Conservation (phyloP, 345 rosid species). For the Moricandia arvensis region DNA sequence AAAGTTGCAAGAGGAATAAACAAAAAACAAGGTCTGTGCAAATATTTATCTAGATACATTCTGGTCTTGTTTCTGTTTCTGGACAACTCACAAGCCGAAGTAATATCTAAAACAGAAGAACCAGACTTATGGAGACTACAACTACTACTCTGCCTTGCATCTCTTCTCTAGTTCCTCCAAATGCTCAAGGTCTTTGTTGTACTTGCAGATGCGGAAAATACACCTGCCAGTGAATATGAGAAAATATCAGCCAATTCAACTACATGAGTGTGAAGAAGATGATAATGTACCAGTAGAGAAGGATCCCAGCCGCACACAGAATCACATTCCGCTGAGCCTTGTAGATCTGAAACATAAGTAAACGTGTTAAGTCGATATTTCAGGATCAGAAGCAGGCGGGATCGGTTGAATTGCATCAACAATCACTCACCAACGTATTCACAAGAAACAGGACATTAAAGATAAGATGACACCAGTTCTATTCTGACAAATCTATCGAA, state of each 20-base stretch:
- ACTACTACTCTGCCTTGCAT: conserved; percentile 62
- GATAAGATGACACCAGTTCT: not conserved
- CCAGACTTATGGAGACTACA: conserved; percentile 22
- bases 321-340: conserved; percentile 87
- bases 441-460: not conserved
- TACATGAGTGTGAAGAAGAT: not conserved
- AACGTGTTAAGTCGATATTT: too few species aligned
- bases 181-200: conserved; percentile 61
- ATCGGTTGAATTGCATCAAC: conserved; percentile 2
- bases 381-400: not conserved
- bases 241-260: conserved; percentile 1
- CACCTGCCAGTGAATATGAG: conserved; percentile 54
- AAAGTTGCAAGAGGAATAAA: conserved; percentile 2
- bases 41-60: conserved; percentile 5
- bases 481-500: not conserved
- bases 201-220: conserved; percentile 74
- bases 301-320: conserved; percentile 32
- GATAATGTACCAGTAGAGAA: not conserved
- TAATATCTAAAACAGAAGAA: conserved; percentile 7
- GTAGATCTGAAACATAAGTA: conserved; percentile 54
- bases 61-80: conserved; percentile 12
- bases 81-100: conserved; percentile 29
- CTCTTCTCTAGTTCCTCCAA: conserved; percentile 83
- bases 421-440: not conserved
- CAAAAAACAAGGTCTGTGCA: conserved; percentile 19